Conservation (phyloP, 2,329 filamentous ascomycete species). For the Penicillium olsonii region DNA sequence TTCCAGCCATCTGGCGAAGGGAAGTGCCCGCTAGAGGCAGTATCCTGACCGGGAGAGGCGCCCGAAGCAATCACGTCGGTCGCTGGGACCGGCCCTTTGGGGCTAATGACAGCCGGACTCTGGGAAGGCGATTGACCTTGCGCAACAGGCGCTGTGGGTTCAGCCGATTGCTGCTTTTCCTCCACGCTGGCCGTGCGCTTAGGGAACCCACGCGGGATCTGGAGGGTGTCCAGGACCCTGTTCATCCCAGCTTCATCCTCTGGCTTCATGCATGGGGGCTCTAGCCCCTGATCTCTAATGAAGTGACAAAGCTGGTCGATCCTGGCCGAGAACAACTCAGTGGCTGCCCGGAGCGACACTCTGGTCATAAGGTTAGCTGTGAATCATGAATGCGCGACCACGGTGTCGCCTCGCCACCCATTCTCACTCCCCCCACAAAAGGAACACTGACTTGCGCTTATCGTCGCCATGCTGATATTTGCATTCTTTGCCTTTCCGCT, state of each 20-base stretch:
- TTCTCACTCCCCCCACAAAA: background rate
- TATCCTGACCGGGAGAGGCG: slow-evolving; percentile 16
- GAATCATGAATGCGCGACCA: slow-evolving; percentile 3
- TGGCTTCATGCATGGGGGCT: slow-evolving; percentile 41
- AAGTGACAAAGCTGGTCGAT: slow-evolving; percentile 44
- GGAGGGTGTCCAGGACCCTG: slow-evolving; percentile 40
- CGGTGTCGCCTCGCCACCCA: background rate
- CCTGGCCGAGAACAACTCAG: slow-evolving; percentile 39
- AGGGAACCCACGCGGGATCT: slow-evolving; percentile 31
- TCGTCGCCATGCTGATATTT: slow-evolving; percentile 44
- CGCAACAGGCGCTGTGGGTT: background rate
- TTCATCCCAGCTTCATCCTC: slow-evolving; percentile 42
- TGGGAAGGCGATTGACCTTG: slow-evolving; percentile 14
- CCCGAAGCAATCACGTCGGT: slow-evolving; percentile 5
- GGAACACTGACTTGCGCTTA: slow-evolving; percentile 39
- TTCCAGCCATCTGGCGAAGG: slow-evolving; percentile 18
- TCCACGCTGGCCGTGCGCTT: slow-evolving; percentile 11
- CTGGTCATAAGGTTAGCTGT: slow-evolving; percentile 18
- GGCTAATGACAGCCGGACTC: slow-evolving; percentile 13
- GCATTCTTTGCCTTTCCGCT: slow-evolving; percentile 41
- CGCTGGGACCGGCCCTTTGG: slow-evolving; percentile 12
- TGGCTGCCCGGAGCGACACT: slow-evolving; percentile 38
- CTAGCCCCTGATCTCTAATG: slow-evolving; percentile 43
- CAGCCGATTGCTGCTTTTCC: background rate
- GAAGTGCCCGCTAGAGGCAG: slow-evolving; percentile 11